Evolutionary conservation across 148 eudicot genomes (phyloP).

Genomic region (Vaccinium vitisidaea): DNA sequence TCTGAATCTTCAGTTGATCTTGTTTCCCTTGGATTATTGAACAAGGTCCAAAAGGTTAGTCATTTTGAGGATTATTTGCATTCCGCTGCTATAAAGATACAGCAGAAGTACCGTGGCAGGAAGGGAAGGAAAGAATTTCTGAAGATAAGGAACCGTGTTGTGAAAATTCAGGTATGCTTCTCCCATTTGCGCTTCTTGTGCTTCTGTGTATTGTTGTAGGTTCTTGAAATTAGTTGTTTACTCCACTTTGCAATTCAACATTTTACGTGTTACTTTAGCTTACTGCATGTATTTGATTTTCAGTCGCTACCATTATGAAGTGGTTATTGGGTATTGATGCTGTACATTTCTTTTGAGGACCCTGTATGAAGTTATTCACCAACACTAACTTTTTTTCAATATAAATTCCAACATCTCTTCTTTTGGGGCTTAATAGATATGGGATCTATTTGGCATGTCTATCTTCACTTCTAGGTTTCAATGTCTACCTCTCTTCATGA

Average conservation of each 20-base stretch:
- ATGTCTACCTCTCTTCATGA: neutral
- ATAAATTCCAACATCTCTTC: neutral
- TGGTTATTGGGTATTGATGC: neutral
- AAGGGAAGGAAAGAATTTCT: conserved; percentile 58
- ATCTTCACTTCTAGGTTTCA: neutral
- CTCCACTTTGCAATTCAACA: neutral
- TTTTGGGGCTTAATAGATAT: neutral
- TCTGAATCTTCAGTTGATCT: conserved; percentile 43
- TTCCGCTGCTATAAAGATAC: conserved; percentile 64
- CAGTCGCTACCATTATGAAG: neutral
- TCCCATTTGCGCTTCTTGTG: neutral
- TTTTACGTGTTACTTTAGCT: neutral
- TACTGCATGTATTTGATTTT: neutral
- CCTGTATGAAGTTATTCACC: neutral
- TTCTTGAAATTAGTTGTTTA: neutral
- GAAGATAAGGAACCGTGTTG: conserved; percentile 49
- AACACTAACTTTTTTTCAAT: neutral
- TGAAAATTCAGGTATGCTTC: conserved; percentile 59
- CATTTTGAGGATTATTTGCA: conserved; percentile 34
- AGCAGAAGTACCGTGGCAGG: conserved; percentile 69
- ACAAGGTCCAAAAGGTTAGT: conserved; percentile 43
- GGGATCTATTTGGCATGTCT: neutral
- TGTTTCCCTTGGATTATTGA: conserved; percentile 46
- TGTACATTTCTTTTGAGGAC: neutral
- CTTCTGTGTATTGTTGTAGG: neutral